Evolutionary conservation across 2,329 filamentous ascomycete genomes (phyloP).

Genomic region (Knoxdaviesia proteae): DNA sequence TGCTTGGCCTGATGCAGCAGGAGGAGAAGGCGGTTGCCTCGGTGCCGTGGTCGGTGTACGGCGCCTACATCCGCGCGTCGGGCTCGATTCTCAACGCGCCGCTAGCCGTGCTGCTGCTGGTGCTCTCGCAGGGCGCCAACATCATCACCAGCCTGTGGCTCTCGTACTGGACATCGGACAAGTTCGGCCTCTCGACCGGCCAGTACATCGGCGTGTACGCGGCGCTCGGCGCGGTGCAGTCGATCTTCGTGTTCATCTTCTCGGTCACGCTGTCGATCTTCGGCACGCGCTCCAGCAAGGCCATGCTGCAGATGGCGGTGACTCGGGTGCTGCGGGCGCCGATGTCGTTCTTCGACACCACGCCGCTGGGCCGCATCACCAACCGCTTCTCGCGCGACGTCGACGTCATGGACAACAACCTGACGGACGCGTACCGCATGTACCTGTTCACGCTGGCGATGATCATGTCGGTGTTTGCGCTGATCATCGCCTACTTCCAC

Average conservation of each 20-base stretch:
- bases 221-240: slow-evolving; percentile 49
- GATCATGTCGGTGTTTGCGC: slow-evolving; percentile 63
- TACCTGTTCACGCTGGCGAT: slow-evolving; percentile 71
- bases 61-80: slow-evolving; percentile 55
- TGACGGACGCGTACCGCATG: slow-evolving; percentile 80
- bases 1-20: slow-evolving; percentile 51
- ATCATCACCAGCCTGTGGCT: slow-evolving; percentile 82
- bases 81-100: slow-evolving; percentile 50
- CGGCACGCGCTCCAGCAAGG: slow-evolving; percentile 63
- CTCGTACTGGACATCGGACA: slow-evolving; percentile 76
- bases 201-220: slow-evolving; percentile 56
- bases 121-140: slow-evolving; percentile 62
- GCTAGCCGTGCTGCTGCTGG: slow-evolving; percentile 38
- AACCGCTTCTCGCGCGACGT: slow-evolving; percentile 94
- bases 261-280: slow-evolving; percentile 57
- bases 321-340: slow-evolving; percentile 49
- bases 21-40: slow-evolving; percentile 51
- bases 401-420: slow-evolving; percentile 86
- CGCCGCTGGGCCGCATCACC: slow-evolving; percentile 81
- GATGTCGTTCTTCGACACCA: slow-evolving; percentile 95
- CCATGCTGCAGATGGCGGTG: slow-evolving; percentile 65
- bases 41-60: slow-evolving; percentile 64
- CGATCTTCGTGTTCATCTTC: slow-evolving; percentile 59
- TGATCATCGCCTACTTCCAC: slow-evolving; percentile 91
- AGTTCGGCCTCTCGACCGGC: slow-evolving; percentile 45